Conservation (phyloP, 257 asterid species). For the Ligustrum vulgare region DNA sequence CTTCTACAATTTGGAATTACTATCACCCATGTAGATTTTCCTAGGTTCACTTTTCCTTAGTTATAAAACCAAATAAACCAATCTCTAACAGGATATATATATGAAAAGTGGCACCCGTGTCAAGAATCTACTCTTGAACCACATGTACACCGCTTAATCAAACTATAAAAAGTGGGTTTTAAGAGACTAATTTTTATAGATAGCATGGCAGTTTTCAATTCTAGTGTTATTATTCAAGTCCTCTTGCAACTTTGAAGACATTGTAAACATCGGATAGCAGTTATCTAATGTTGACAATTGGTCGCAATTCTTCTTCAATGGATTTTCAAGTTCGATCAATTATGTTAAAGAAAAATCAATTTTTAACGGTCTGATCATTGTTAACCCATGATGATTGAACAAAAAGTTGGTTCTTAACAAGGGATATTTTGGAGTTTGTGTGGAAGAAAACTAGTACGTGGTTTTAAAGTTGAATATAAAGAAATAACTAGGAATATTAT, state of each 20-base stretch:
- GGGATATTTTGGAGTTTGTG: neutral
- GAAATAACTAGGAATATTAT: neutral
- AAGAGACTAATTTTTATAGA: too few species aligned
- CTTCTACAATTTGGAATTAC: too few species aligned
- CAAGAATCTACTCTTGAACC: too few species aligned
- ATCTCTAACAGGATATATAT: too few species aligned
- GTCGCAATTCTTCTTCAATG: neutral
- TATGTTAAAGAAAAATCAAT: too few species aligned
- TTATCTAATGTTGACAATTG: neutral
- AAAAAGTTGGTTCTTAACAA: neutral
- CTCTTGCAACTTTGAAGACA: neutral
- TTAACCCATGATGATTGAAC: neutral
- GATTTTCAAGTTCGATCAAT: neutral
- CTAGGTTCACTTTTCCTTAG: too few species aligned
- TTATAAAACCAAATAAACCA: too few species aligned
- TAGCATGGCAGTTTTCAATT: neutral
- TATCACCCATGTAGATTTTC: too few species aligned
- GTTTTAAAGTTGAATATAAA: neutral
- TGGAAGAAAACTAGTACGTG: too few species aligned
- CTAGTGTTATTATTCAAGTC: neutral
- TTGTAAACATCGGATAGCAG: neutral
- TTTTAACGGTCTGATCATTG: neutral
- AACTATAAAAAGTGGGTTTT: too few species aligned
- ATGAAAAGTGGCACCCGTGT: too few species aligned
- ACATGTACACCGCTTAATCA: too few species aligned